These are phyloP conservation scores for Rhizopus microsporus DNA, from an alignment of 371 early-diverging fungal genomes.

Conservation along the genomic window DNA sequence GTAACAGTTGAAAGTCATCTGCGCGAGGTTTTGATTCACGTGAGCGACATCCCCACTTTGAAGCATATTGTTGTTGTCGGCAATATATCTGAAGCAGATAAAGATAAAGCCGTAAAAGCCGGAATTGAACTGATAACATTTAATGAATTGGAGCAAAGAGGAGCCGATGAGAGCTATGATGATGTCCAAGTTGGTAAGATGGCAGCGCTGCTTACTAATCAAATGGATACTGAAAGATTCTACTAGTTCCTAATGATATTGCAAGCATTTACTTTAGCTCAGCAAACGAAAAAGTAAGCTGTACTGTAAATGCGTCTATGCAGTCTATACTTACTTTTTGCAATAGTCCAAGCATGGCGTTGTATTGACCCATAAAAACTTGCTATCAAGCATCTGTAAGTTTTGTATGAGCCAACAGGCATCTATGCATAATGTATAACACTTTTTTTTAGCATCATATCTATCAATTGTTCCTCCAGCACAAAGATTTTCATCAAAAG, in stretches of 20 bases:
- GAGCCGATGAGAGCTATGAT: constrained; percentile 24
- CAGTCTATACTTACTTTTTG: not conserved
- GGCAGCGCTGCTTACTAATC: not conserved
- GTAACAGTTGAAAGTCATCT: constrained; percentile 26
- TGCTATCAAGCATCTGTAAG: constrained; percentile 28
- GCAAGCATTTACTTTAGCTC: constrained; percentile 44
- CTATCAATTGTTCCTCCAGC: constrained; percentile 44
- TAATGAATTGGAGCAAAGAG: constrained; percentile 35
- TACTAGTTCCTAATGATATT: constrained; percentile 35
- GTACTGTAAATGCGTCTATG: not conserved
- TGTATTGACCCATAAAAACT: constrained; percentile 46
- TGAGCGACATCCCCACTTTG: constrained; percentile 19
- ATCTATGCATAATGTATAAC: not conserved
- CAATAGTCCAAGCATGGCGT: constrained; percentile 37
- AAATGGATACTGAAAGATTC: not conserved
- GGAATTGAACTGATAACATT: constrained; percentile 33
- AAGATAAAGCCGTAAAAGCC: constrained; percentile 15
- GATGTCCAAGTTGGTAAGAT: constrained; percentile 33
- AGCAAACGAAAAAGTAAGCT: constrained; percentile 10
- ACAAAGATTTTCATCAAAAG: constrained; percentile 40
- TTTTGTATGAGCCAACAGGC: not conserved
- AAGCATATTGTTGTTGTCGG: constrained; percentile 38
- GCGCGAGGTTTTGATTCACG: constrained; percentile 22
- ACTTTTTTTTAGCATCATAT: constrained; percentile 32
- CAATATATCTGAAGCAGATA: constrained; percentile 13